Percentiles rank a stretch among this genome's conserved stretches.
Evolutionary conservation across 2,329 filamentous ascomycete genomes (phyloP).

Genomic region (Cytospora paraplurivora): DNA sequence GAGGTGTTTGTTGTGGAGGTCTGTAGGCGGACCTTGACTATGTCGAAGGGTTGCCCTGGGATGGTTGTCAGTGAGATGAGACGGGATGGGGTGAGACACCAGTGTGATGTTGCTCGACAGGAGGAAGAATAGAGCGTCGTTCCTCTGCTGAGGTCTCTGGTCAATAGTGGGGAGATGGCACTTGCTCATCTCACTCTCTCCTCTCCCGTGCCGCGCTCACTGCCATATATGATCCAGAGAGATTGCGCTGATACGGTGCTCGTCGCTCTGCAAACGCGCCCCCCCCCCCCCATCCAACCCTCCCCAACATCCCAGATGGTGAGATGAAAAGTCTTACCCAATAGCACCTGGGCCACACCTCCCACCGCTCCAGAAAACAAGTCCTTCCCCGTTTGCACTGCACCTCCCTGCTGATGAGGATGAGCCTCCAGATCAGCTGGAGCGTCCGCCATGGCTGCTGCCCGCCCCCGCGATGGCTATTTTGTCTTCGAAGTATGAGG

Average conservation of each 20-base stretch:
- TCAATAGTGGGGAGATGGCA: background rate
- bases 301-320: background rate
- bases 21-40: conserved; percentile 96
- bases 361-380: conserved; percentile 87
- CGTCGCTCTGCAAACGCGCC: background rate
- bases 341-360: conserved; percentile 88
- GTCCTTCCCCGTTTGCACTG: conserved; percentile 76
- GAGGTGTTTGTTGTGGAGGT: conserved; percentile 80
- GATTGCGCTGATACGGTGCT: background rate
- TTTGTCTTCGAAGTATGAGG: background rate
- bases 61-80: conserved; percentile 10
- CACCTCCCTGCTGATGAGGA: conserved; percentile 37
- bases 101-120: background rate
- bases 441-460: conserved; percentile 39
- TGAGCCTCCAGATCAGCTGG: conserved; percentile 42
- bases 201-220: background rate
- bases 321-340: conserved; percentile 62
- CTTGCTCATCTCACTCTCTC: conserved; percentile 13
- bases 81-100: background rate
- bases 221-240: background rate
- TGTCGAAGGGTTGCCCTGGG: conserved; percentile 75
- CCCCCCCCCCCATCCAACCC: too few relatives aligned
- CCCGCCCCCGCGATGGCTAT: conserved; percentile 15
- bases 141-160: background rate
- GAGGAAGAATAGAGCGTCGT: too few relatives aligned